Conservation (phyloP, 148 eudicot genomes). For the Nepenthes gracilis region DNA sequence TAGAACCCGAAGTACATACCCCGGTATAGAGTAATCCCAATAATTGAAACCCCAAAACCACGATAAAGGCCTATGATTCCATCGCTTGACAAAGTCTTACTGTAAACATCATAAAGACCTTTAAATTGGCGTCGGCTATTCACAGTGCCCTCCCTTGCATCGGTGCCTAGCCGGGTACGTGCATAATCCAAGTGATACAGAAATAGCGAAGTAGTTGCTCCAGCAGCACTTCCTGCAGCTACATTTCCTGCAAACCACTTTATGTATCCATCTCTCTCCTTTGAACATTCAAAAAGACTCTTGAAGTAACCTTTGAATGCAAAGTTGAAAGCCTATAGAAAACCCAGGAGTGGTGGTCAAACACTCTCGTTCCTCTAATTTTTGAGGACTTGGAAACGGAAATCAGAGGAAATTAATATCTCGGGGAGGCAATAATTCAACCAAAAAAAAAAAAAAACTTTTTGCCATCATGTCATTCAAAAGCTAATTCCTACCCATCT, state of each 20-base stretch:
- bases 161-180: conserved; percentile 77
- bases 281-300: conserved; percentile 59
- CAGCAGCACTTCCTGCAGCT: conserved; percentile 98
- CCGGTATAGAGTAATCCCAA: conserved; percentile 92
- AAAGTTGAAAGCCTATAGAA: conserved; percentile 84
- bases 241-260: conserved; percentile 97
- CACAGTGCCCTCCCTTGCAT: conserved; percentile 32
- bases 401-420: background rate
- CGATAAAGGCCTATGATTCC: conserved; percentile 86
- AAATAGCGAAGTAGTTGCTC: conserved; percentile 85
- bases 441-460: no score
- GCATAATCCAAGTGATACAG: conserved; percentile 95
- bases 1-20: conserved; percentile 97
- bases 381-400: background rate
- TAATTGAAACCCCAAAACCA: conserved; percentile 81
- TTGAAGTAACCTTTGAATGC: conserved; percentile 97
- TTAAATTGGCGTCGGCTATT: conserved; percentile 54
- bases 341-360: conserved; percentile 14
- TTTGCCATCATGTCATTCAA: no score
- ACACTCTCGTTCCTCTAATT: conserved; percentile 1
- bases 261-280: conserved; percentile 84
- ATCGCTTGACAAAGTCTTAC: conserved; percentile 70
- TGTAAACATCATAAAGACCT: conserved; percentile 78
- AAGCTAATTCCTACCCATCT: no score
- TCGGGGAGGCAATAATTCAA: background rate